Base-by-base conservation (phyloP, 78 protist species). In the Dictyostelium citrinum region DNA sequence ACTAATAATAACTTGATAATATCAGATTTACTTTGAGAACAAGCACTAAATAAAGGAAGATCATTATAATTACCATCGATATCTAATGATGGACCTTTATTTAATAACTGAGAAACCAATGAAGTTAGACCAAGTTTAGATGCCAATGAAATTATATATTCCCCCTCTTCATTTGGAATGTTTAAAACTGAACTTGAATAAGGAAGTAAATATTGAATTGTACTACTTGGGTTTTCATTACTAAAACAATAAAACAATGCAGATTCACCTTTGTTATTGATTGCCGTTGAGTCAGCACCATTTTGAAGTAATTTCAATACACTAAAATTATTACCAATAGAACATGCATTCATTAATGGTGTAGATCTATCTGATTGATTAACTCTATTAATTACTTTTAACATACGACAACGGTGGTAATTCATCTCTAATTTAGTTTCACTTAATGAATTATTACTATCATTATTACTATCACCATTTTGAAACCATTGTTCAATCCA, bases 301-400 rank as follows among this genome's bases (percentile, higher is more conserved):
- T 58, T 29, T 60, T 80, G 74, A 33, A 80, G 22, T 58, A 80
- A 27, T 20, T 29, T 46, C 35, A 24, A 55, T 22, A 80, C 84
- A 5, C 17, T 29, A 41, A 43, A n/a, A 17, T 17, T 58, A 41
- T 80, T 49, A 31, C 84, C 84, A 29, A 20, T 1, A 6, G 10
- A 14, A 31, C 74, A 80, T 24, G 84, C 84, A 27, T 80, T 31
- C 84, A 80, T 80, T 29, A 80, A 35, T 20, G 84, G 84, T 33
- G 72, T 80, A 4, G 43, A 12, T 27, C 84, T 49, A 24, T 46
- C 70, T 35, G 27, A 68, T 31, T 6, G 43, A n/a, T 17, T 33
- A 39, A 22, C 35, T 39, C 29, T n/a, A 74, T 74, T 39, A 37
- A 74, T 74, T 33, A 74, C 51, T 14, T 74, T 74, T 22, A n/a